Conservation (phyloP, 2,329 filamentous ascomycete genomes). For the Neonectria coccinea region DNA sequence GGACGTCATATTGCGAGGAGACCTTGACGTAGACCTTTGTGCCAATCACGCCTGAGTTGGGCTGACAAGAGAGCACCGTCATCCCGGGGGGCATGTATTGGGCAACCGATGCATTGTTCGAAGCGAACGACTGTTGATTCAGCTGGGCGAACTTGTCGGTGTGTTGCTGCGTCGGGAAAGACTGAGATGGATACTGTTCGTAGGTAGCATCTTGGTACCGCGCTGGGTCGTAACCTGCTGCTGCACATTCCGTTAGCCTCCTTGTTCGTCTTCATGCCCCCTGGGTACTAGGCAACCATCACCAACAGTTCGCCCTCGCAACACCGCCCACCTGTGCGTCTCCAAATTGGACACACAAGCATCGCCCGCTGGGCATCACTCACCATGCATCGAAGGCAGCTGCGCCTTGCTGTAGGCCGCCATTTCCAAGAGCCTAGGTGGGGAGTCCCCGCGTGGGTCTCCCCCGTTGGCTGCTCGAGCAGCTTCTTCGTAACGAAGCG, state of each 20-base stretch:
- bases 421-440: slow-evolving; percentile 56
- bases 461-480: slow-evolving; percentile 64
- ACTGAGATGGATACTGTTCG: slow-evolving; percentile 63
- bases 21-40: slow-evolving; percentile 81
- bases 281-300: neutral
- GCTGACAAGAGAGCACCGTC: slow-evolving; percentile 77
- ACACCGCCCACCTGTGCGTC: neutral
- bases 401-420: slow-evolving; percentile 79
- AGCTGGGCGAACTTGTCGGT: slow-evolving; percentile 65
- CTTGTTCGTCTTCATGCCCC: neutral
- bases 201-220: slow-evolving; percentile 70
- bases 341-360: slow-evolving; percentile 35
- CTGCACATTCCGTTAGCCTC: slow-evolving; percentile 29
- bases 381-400: slow-evolving; percentile 84
- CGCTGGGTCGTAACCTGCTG: slow-evolving; percentile 68
- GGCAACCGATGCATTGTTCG: slow-evolving; percentile 72
- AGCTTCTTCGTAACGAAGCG: slow-evolving; percentile 68
- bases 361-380: slow-evolving; percentile 54
- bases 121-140: slow-evolving; percentile 67
- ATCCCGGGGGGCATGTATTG: slow-evolving; percentile 73
- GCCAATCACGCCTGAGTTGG: slow-evolving; percentile 74
- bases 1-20: slow-evolving; percentile 79
- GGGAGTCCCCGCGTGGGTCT: slow-evolving; percentile 67
- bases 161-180: slow-evolving; percentile 61
- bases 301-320: neutral